Base-by-base conservation (phyloP, 1,139 yeast genomes). In the Hemisphaericaspora xylofermentans region DNA sequence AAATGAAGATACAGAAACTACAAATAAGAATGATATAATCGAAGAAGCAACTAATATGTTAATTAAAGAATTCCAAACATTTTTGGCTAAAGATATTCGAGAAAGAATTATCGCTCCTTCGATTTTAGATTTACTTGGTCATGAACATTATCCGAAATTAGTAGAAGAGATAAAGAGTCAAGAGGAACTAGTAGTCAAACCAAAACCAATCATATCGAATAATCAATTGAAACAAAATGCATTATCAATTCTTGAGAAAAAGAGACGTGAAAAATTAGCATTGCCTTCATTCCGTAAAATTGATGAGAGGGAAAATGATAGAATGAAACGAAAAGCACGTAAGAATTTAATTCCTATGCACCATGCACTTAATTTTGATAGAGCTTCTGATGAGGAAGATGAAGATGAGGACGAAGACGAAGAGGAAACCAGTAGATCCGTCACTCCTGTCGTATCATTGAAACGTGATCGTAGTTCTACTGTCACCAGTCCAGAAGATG, bases 21-120 rank as follows among this genome's bases (percentile, higher is more conserved):
- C 44, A 36, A 43, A 45, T 33, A 45, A 44, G 28, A 42, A 60
- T 41, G 68, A 68, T 48, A 57, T 65, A 2, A 61, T 80, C 8
- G 77, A 76, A 26, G 88, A 82, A 42, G 85, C 95, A 0, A 68
- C 78, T 1, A 68, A 74, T 33, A 65, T 76, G 46, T 66, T 88
- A 33, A 60, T 82, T 27, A 77, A 76, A 43, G 96, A 88, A 47
- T 72, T 88, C 41, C 79, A 78, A 47, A 66, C 71, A 5, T 80
- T 83, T 40, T 61, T 88, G 39, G 66, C 81, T 28, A 83, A 84
- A 46, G 96, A 88, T 61, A 77, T 88, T 27, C 71, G 88, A 52
- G 93, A 83, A 53, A 77, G 89, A 48, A 66, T 86, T 5, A 76
- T 87, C 27, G 91, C 88, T 0, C 91, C 95, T 0, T 72, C 75